Evolutionary conservation across 164 flowering plant species (phyloP).

Genomic region (Brasenia schreberi): DNA sequence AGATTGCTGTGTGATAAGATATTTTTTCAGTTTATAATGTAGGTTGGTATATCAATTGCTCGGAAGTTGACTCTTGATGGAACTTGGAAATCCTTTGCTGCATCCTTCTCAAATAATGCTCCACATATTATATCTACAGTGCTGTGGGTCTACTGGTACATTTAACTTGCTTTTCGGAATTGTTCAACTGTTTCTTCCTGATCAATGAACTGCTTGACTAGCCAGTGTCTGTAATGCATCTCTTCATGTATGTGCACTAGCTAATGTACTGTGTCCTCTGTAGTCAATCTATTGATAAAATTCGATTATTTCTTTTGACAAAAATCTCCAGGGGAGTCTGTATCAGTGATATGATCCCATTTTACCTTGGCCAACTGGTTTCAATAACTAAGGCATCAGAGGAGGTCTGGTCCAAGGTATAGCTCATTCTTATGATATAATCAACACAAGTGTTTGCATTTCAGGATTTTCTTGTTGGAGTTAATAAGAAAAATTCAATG

Average conservation of each 20-base stretch:
- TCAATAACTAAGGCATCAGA: slow-evolving; percentile 44
- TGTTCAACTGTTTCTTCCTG: neutral
- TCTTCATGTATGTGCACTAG: neutral
- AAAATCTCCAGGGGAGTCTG: slow-evolving; percentile 61
- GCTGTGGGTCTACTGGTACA: slow-evolving; percentile 81
- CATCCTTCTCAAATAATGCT: slow-evolving; percentile 59
- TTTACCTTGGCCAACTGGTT: slow-evolving; percentile 72
- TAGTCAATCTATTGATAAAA: neutral
- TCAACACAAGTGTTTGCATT: too few species aligned
- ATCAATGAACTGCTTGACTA: neutral
- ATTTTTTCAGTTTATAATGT: slow-evolving; percentile 15
- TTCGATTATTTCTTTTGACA: neutral
- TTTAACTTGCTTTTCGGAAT: neutral
- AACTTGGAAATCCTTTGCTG: slow-evolving; percentile 55
- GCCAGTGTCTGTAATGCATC: neutral
- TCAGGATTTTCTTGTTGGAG: too few species aligned
- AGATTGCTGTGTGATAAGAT: neutral
- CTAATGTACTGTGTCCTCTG: neutral
- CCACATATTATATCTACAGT: slow-evolving; percentile 66
- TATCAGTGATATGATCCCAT: slow-evolving; percentile 78
- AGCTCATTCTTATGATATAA: neutral
- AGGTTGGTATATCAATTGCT: slow-evolving; percentile 71
- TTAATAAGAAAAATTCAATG: too few species aligned
- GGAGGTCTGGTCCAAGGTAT: slow-evolving; percentile 67
- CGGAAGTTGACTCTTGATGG: slow-evolving; percentile 57